phyloP scores from a whole-genome alignment of 257 asterid species.

The Fraxinus americana region DNA sequence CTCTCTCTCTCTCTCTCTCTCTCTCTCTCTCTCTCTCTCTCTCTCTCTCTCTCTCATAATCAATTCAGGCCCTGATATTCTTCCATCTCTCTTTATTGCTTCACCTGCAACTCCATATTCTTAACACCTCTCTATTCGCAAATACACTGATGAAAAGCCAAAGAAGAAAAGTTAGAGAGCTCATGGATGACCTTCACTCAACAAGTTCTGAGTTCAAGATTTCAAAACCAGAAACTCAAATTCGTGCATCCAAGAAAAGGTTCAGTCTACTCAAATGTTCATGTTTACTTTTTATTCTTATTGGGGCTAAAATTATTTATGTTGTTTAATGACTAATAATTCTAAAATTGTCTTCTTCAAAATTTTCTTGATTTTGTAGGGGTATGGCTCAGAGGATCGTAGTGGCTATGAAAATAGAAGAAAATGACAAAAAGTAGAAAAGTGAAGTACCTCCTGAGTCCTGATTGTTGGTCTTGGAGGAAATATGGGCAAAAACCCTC shows the following conservation, averaged over 20 bases:
- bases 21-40: too few relatives aligned
- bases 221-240: constrained; percentile 31
- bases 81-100: constrained; percentile 33
- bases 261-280: not conserved
- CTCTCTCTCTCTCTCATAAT: constrained; percentile 33
- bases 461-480: constrained; percentile 76
- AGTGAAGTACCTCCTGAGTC: constrained; percentile 63
- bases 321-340: not conserved
- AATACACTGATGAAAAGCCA: constrained; percentile 7
- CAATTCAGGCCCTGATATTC: constrained; percentile 33
- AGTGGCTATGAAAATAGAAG: constrained; percentile 54
- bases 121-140: not conserved
- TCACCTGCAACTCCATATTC: constrained; percentile 25
- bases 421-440: constrained; percentile 45
- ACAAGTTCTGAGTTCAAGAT: constrained; percentile 19
- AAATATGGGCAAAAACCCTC: constrained; percentile 81
- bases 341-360: not conserved
- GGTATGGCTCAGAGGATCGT: constrained; percentile 52
- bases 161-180: not conserved
- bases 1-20: too few relatives aligned
- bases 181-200: constrained; percentile 35
- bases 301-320: too few relatives aligned
- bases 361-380: constrained; percentile 35
- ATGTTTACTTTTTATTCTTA: too few relatives aligned
- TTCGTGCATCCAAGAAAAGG: constrained; percentile 56